phyloP scores from a whole-genome alignment of 305 asterid genomes.

The Solanum hybrid region DNA sequence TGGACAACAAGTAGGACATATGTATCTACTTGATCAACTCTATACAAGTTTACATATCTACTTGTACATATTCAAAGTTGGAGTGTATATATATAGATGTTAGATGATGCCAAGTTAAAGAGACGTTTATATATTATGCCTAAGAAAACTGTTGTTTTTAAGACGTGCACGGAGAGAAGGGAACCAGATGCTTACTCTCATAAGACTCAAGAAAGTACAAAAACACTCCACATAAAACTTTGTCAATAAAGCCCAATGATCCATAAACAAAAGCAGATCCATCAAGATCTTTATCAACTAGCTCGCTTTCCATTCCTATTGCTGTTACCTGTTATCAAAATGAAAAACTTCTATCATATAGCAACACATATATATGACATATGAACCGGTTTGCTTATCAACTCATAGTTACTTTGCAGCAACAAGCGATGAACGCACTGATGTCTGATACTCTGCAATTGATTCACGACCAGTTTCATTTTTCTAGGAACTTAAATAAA shows the following conservation, averaged over 20 bases:
- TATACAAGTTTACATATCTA: neutral
- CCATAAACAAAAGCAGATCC: constrained; percentile 11
- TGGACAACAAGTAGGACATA: neutral
- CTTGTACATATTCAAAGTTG: too few species aligned
- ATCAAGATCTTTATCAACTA: constrained; percentile 4
- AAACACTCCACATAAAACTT: constrained; percentile 7
- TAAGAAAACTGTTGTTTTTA: neutral
- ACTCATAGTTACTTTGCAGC: neutral
- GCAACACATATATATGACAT: neutral
- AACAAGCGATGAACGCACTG: neutral
- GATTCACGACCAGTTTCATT: neutral
- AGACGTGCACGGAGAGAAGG: neutral
- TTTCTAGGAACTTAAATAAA: neutral
- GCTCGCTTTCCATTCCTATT: constrained; percentile 10
- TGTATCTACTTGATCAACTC: neutral
- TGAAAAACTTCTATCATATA: neutral
- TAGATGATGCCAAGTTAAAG: neutral
- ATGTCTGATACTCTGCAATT: neutral
- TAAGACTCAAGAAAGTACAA: constrained; percentile 6
- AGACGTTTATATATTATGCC: neutral
- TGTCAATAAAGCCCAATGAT: constrained; percentile 6
- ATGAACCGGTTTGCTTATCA: neutral
- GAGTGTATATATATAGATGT: neutral
- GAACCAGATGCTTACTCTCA: neutral
- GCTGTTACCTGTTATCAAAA: constrained; percentile 6